Evolutionary conservation across 2,329 filamentous ascomycete genomes (phyloP), one percentile per base, ranked within the genome.

Genomic region (Paradendryphiella salina): DNA sequence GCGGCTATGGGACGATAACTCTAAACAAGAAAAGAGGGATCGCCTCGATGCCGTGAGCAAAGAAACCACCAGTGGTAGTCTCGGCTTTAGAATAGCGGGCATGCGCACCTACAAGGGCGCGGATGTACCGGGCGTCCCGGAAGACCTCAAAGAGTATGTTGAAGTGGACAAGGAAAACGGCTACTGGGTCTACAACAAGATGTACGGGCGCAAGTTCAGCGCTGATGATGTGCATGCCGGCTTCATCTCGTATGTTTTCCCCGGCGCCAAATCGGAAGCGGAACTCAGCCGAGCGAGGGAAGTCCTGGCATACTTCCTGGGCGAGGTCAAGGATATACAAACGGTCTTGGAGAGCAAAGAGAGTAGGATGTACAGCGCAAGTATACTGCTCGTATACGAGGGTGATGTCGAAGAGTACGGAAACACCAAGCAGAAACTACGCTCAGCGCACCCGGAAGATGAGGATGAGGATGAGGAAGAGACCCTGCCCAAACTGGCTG

Each of bases 1-100:
- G 41, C 83, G 89, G 26, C 77, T 99, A 5, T 97, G 91, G 87
- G 93, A 89, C 11, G 89, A 96, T 31, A 78, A 79, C 54, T 82
- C 85, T 3, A 78, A 79, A 18, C 73, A 76, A 0, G 78, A 80
- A 23, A 87, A 87, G 69, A 76, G 83, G 13, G 77, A 73, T 18
- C 77, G 82, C 43, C 72, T 87, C 18, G 85, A 87, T 63, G 78
- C 80, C 32, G 82, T 86, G 14, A 77, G 82, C 4, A 73, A 76
- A 13, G 77, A 80, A 57, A 85, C 84, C 2, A 87, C 85, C 1
- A 84, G 79, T 57, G 76, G 78, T 4, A 79, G 75, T 38, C 73
- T 88, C 8, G 84, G 84, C 11, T 86, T 85, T 63, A 79, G 85
- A 17, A 82, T 88, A 55, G 83, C 83, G 1, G 84, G 84, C 2